Base-by-base conservation (phyloP, 257 asterid genomes). In the Gentiana macrophylla region DNA sequence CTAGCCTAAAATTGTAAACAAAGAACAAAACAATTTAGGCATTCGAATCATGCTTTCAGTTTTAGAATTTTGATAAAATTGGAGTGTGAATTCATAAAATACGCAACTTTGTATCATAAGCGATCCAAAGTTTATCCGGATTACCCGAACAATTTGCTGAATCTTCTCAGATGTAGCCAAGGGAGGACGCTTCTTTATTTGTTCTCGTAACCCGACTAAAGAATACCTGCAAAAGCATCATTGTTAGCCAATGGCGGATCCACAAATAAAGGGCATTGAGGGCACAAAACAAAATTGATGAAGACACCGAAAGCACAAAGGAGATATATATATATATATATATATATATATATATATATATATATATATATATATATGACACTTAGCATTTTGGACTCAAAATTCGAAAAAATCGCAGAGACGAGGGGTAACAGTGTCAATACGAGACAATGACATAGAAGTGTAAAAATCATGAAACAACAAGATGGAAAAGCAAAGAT, bases 151-250 rank as follows among this genome's bases (percentile, higher is more conserved):
- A 77, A 87, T 65, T 79, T 87, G 97, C 79, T 91, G 97, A 77
- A 91, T 85, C 70, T 91, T 91, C 74, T 91, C 97, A 6, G 98
- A 66, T 60, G 98, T 84, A 60, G 98, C 93, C 56, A 91, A 71
- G 55, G 98, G 98, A 44, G 97, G 98, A 32, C 98, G 97, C 76
- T 91, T 91, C 87, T 91, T 91, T 72, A 91, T 91, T 67, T 91
- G 97, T 67, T 91, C 98, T 68, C 98, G 84, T 74, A 87, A 67
- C 55, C 78, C 81, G 60, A 84, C 75, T 74, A 91, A 57, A 2
- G 95, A 81, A 68, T 81, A 79, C 61, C 98, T 91, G 83, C 57
- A 62, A 33, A 44, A 38, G n/a, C 32, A 56, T 13, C 46, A 48
- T 3, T 57, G 32, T 44, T 24, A 4, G 24, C 24, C 24, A 24